Base-by-base conservation (phyloP, 345 rosid genomes). In the Boechera divaricarpa region DNA sequence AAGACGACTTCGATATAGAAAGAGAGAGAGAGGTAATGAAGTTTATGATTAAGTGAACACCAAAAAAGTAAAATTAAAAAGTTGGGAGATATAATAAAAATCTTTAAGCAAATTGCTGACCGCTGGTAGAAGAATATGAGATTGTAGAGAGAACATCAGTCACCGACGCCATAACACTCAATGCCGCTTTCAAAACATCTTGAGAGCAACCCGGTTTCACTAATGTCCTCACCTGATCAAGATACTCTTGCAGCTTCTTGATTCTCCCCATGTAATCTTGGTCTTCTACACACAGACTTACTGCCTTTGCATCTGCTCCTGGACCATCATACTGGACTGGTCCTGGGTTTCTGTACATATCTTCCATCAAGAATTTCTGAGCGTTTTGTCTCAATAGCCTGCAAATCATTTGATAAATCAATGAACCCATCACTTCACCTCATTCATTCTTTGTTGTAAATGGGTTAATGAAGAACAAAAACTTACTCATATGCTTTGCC, bases 181-280 rank as follows among this genome's bases (percentile, higher is more conserved):
- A 70, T 36, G 98, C 99, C 24, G 98, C 98, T 84, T 95, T 95
- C 85, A 95, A 85, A 55, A 95, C 93, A 29, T 95, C 98, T 77
- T 86, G 99, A 11, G 99, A 88, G 75, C 98, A 95, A 18, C 99
- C 98, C 28, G 99, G 99, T 58, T 89, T 92, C 81, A 95, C 98
- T 2, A 95, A 86, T 24, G 91, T 86, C 66, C 94, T 88, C 59
- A 94, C 85, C 97, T 91, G 86, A 74, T 91, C 97, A 3, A 95
- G 92, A 77, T 92, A 88, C 83, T 83, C 94, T 76, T 92, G 97
- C 64, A 95, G 86, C 80, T 88, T 79, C 88, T 92, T 92, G 75
- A 92, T 92, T 73, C 97, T 86, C 33, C 99, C 99, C 97, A 92
- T 92, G 88, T 95, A 95, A 83, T 95, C 99, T 75, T 88, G 94